Conservation (phyloP, 257 asterid species). For the Fraxinus pennsylvanica region DNA sequence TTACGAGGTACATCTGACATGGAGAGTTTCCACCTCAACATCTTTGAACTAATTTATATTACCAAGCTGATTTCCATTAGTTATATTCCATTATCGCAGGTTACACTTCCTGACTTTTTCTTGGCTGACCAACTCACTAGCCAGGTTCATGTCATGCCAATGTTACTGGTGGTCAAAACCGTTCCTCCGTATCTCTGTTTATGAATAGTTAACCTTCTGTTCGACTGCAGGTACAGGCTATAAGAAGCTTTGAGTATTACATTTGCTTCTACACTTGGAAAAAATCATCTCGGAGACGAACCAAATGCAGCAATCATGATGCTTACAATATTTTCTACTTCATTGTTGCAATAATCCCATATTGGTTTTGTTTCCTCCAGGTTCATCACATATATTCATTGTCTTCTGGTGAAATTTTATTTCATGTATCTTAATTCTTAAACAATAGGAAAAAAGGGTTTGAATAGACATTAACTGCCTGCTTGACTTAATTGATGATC, state of each 20-base stretch:
- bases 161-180: conserved; percentile 15
- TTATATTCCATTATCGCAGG: conserved; percentile 41
- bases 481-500: not conserved
- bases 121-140: conserved; percentile 83
- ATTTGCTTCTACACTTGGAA: conserved; percentile 64
- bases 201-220: conserved; percentile 24
- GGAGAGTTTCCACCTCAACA: not conserved
- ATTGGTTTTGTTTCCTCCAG: conserved; percentile 88
- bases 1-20: conserved; percentile 48
- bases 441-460: not conserved
- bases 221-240: conserved; percentile 66
- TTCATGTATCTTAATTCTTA: not conserved
- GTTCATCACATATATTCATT: conserved; percentile 29
- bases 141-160: conserved; percentile 51
- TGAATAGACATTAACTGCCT: not conserved
- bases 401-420: not conserved
- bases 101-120: conserved; percentile 68
- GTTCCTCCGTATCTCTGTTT: conserved; percentile 9
- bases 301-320: conserved; percentile 44
- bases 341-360: conserved; percentile 69
- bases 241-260: conserved; percentile 79
- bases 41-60: not conserved
- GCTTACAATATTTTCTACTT: conserved; percentile 66
- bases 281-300: conserved; percentile 36
- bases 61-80: conserved; percentile 5